Evolutionary conservation across 2,329 filamentous ascomycete species (phyloP), one percentile per base, ranked within the genome.

Genomic region (Fusarium napiforme): DNA sequence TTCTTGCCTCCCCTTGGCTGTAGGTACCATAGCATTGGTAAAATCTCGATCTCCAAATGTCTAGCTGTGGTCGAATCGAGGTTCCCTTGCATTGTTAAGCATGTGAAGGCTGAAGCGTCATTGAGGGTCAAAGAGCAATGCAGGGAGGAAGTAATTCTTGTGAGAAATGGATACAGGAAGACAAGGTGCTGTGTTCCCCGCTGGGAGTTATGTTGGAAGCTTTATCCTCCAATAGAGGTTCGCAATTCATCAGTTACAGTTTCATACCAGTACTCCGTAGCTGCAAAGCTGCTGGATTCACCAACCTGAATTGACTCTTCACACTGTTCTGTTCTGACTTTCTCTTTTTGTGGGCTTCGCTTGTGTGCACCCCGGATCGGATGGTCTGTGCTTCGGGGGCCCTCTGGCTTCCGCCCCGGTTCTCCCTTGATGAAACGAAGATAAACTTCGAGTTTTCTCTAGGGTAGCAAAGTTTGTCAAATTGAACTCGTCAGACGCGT

Each of bases 301-400:
- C 36, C 46, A 34, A 60, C 50, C 46, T 63, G 58, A 37, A 30
- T 43, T 43, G 23, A 28, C 45, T 46, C 23, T 19, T 46, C 63
- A 39, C 59, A 64, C 53, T 68, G 47, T 68, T 19, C 26, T 60
- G 32, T 53, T 21, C 50, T 40, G 23, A 26, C 59, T 61, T 63
- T 70, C 45, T 39, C 60, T 28, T 75, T 75, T 75, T 75, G 72
- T 76, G 73, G 72, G 52, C 68, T 77, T 77, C 72, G 69, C 74
- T 77, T 76, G 46, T 42, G 40, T 36, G 30, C 56, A 65, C 70
- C 73, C 67, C 66, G 43, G 66, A 73, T 68, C 69, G 30, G 36
- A 50, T 76, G 74, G 72, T 60, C 74, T 59, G 74, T 76, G 74
- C 74, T 53, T 50, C 36, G 52, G 65, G 65, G 67, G 39, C 40